These are phyloP conservation scores for Boletellus ananas DNA, from an alignment of 768 basidiomycete species.

Conservation along the genomic window DNA sequence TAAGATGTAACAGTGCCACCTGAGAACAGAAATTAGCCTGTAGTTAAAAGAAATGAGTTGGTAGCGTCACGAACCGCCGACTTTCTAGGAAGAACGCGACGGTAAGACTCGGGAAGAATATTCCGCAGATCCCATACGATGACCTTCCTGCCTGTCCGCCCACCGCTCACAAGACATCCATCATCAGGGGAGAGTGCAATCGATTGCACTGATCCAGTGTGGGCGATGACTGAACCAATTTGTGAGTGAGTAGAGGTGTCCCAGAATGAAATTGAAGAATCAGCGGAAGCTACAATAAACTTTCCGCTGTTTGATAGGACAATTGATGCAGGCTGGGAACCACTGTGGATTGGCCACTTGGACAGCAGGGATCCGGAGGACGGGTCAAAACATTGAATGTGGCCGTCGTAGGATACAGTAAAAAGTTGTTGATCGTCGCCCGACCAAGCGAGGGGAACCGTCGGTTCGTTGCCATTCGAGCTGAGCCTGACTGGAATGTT, in stretches of 20 bases:
- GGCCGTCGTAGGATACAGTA: constrained; percentile 4
- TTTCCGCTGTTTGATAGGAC: constrained; percentile 9
- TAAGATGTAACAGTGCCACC: constrained; percentile 8
- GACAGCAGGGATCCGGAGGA: constrained; percentile 10
- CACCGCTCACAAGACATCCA: constrained; percentile 9
- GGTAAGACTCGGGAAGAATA: constrained; percentile 7
- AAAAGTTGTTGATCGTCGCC: constrained; percentile 11
- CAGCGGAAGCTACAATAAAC: constrained; percentile 10
- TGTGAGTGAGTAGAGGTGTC: constrained; percentile 8
- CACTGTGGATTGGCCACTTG: constrained; percentile 10
- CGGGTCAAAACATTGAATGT: constrained; percentile 9
- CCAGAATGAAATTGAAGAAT: constrained; percentile 11
- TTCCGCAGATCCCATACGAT: constrained; percentile 5
- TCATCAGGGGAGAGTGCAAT: constrained; percentile 11
- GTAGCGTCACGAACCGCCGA: neutral
- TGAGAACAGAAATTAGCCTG: neutral
- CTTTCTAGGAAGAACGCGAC: neutral
- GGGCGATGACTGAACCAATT: constrained; percentile 8
- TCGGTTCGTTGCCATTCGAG: constrained; percentile 12
- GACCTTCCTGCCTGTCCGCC: constrained; percentile 4
- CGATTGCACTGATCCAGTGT: constrained; percentile 7
- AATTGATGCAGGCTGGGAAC: constrained; percentile 4
- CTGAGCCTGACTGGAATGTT: constrained; percentile 10
- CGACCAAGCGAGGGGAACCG: constrained; percentile 17
- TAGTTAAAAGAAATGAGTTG: neutral